Evolutionary conservation across 805 yeast species (phyloP), one percentile per base, ranked within the genome.

Genomic region (Ogataea minuta): DNA sequence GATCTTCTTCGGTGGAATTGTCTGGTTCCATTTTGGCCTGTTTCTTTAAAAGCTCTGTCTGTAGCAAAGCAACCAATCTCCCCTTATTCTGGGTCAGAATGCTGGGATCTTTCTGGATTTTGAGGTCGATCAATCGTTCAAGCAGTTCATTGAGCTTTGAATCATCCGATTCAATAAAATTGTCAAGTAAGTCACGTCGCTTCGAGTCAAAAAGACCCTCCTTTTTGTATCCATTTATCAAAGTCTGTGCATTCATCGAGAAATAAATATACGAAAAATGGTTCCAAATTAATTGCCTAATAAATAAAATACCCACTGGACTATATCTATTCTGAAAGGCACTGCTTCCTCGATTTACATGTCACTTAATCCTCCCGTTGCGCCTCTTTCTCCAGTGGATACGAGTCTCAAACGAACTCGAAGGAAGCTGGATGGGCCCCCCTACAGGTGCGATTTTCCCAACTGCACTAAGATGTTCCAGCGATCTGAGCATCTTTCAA

Each of bases 401-500:
- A 4, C 14, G 9, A 15, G 17, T 13, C 17, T 13, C n/a, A 26
- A 36, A 52, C 23, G 14, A 24, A 49, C 25, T 44, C 48, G 37
- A 47, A 41, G 39, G 23, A 37, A 28, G 19, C 37, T 45, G 8
- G 29, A 27, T 1, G 64, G 63, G 1, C 64, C 64, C 0, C 64
- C 63, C 2, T 60, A 47, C 21, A 28, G 30, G 3, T 77, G 81
- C 50, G 70, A 71, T 25, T 62, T 55, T 39, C 70, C 68, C 7
- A 70, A 70, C 24, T 81, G 87, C 50, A 66, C 62, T 26, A 81
- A 80, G 52, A 62, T 66, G 13, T 81, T 81, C 49, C 71, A 76
- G 15, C 54, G 87, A 34, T 71, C 79, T 2, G 87, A 81, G 51
- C 87, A 81, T 60, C 56, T 81, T 11, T 70, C 84, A 2, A 62